Evolutionary conservation across 2,329 filamentous ascomycete genomes (phyloP).

Genomic region (Rutstroemia sp.): DNA sequence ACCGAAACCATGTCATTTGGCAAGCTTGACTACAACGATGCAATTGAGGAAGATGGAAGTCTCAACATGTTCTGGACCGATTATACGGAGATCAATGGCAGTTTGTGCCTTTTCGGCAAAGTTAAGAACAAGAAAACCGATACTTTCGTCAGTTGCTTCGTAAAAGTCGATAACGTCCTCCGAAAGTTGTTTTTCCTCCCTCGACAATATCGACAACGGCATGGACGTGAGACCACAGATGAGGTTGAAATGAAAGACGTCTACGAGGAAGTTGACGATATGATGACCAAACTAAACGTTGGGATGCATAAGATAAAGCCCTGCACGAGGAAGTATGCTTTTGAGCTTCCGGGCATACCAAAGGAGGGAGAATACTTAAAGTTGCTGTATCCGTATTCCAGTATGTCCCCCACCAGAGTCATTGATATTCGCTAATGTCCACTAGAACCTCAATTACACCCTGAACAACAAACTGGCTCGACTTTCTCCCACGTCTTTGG

Average conservation of each 20-base stretch:
- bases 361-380: constrained; percentile 90
- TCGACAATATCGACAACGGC: constrained; percentile 59
- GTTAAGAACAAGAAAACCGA: constrained; percentile 81
- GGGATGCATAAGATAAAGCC: constrained; percentile 90
- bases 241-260: constrained; percentile 83
- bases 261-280: constrained; percentile 76
- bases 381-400: constrained; percentile 90
- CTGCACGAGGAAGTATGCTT: constrained; percentile 87
- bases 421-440: constrained; percentile 8
- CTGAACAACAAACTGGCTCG: constrained; percentile 60
- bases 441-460: constrained; percentile 59
- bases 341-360: constrained; percentile 81
- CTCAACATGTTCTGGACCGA: constrained; percentile 96
- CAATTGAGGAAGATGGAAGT: constrained; percentile 89
- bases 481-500: constrained; percentile 95
- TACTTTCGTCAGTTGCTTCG: constrained; percentile 80
- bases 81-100: constrained; percentile 87
- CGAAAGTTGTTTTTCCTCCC: constrained; percentile 92
- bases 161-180: constrained; percentile 91
- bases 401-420: constrained; percentile 32
- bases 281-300: constrained; percentile 84
- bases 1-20: constrained; percentile 58
- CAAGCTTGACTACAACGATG: constrained; percentile 76
- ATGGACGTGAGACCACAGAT: constrained; percentile 60
- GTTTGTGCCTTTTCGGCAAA: constrained; percentile 90